These are phyloP conservation scores for Amauroascus niger DNA, from an alignment of 2,329 filamentous ascomycete genomes.

Conservation along the genomic window DNA sequence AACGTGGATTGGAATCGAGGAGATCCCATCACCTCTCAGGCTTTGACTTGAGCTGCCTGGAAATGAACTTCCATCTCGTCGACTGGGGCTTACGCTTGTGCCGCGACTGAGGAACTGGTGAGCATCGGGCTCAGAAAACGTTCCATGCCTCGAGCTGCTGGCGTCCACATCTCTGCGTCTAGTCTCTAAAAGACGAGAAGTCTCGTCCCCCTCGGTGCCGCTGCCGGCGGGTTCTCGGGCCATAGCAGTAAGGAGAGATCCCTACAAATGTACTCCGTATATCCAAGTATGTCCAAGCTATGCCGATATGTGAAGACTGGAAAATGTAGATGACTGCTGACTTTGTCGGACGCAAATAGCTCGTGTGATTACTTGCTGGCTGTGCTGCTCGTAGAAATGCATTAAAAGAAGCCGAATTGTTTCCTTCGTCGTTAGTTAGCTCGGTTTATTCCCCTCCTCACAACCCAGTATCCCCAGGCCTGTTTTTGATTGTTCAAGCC, in stretches of 20 bases:
- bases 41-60: conserved; percentile 16
- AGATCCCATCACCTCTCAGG: conserved; percentile 35
- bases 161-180: background rate
- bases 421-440: too few relatives aligned
- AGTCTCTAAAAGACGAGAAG: conserved; percentile 1
- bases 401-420: too few relatives aligned
- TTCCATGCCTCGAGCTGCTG: conserved; percentile 3
- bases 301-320: too few relatives aligned
- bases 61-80: conserved; percentile 21
- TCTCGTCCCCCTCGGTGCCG: background rate
- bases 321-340: too few relatives aligned
- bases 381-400: too few relatives aligned
- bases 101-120: conserved; percentile 18
- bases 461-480: too few relatives aligned
- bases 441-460: too few relatives aligned
- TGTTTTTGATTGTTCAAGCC: too few relatives aligned
- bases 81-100: conserved; percentile 21
- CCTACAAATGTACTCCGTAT: too few relatives aligned
- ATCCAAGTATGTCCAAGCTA: too few relatives aligned
- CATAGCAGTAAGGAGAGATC: background rate
- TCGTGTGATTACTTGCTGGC: too few relatives aligned
- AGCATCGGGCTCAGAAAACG: conserved; percentile 1
- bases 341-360: too few relatives aligned
- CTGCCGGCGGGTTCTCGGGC: background rate
- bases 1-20: conserved; percentile 42